Base-by-base conservation (phyloP, 1,284 basidiomycete species). In the Puccinia polysora region DNA sequence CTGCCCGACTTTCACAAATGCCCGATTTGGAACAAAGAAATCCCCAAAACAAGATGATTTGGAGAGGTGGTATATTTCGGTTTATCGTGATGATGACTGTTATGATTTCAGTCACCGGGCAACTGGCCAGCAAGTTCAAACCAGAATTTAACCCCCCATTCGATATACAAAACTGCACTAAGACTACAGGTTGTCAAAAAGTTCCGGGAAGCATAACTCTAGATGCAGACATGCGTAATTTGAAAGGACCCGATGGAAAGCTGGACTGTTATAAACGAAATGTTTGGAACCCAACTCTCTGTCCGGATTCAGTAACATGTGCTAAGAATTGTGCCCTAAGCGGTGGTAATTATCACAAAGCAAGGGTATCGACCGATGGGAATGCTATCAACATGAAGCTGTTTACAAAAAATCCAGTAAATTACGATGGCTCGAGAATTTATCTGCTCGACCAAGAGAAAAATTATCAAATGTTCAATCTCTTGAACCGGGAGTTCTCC, bases 271-370 rank as follows among this genome's bases (percentile, higher is more conserved):
- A 53, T 18, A 43, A 50, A 18, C 50, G 64, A 2, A 52, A 55
- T 10, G 38, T 20, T 53, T 67, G 64, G 64, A 28, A 55, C 15
- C 25, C 34, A 20, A 30, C 49, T 8, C 50, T 67, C 14, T 67
- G 64, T 32, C 36, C 49, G 14, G 64, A 67, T 45, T 30, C 45
- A 5, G 49, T 28, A 20, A 67, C 49, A 14, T 67, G 64, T 67
- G 52, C 52, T 0, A 40, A 50, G 12, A 67, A 53, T 34, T 67
- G 64, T 43, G 64, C 52, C 4, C 52, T 53, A 10, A 30, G 20
- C 2, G 18, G 25, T 30, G 34, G 28, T 30, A 30, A 53, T 53
- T 53, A 53, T 30, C 4, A 53, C 2, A 53, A 53, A 30, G 10
- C 28, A 30, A 30, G 15, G 14, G 34, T 53, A 25, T 14, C 15